Base-by-base conservation (phyloP, 225 moss, liverwort and hornwort genomes). In the Bryum argenteum region DNA sequence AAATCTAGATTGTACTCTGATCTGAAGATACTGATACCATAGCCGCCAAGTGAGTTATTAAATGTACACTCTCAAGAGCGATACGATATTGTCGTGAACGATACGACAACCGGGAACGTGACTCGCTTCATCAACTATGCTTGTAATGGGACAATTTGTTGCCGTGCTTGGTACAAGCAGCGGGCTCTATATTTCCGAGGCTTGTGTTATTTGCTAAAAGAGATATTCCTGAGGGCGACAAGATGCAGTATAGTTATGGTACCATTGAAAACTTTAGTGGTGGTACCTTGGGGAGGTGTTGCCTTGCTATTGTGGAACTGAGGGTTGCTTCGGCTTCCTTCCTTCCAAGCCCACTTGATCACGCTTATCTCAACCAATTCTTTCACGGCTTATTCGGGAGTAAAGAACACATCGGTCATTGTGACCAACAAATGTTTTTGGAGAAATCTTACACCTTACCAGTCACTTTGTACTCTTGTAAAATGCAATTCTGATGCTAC, bases 71-170 rank as follows among this genome's bases (percentile, higher is more conserved):
- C 91, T 64, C 84, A 66, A 67, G 67, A 84, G 72, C 83, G 91
- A 22, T 91, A 93, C 67, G 58, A 16, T 2, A 21, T 1, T 96
- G 93, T 47, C 67, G 82, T 96, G 74, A 93, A 96, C 75, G 96
- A 88, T 20, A 93, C 91, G 0, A 81, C 59, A 74, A 70, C 89
- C 28, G 96, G 96, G 26, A 96, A 93, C 65, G 90, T 93, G 23
- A 85, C 93, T 26, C 93, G 96, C 43, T 96, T 96, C 50, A 88
- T 93, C 60, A 96, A 93, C 74, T 93, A 96, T 79, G 89, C 93
- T 48, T 96, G 96, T 58, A 90, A 96, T 64, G 91, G 14, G 96
- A 91, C 56, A 96, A 93, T 65, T 70, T 96, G 81, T 65, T 89
- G 33, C 93, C 91, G 22, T 96, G 88, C 72, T 72, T 96, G 4